phyloP scores from a whole-genome alignment of 2,329 filamentous ascomycete species.

The Sporothrix brunneoviolacea region DNA sequence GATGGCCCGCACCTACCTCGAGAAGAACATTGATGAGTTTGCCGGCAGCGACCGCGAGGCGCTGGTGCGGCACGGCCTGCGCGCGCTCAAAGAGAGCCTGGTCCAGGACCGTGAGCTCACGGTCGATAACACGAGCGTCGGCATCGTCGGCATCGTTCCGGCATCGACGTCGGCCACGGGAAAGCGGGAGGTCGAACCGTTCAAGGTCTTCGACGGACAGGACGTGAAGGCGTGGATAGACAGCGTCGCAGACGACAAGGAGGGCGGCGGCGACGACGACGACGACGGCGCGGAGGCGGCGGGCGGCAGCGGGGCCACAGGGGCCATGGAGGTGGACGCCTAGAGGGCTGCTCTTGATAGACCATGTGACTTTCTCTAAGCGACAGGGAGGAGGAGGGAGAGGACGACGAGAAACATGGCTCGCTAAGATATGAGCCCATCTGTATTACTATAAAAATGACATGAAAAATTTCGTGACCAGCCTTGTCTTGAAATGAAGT shows the following conservation, averaged over 20 bases:
- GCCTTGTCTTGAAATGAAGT: no score
- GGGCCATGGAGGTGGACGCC: constrained; percentile 39
- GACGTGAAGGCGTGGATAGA: constrained; percentile 84
- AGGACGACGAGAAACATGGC: background rate
- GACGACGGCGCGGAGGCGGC: constrained; percentile 33
- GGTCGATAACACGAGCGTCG: constrained; percentile 91
- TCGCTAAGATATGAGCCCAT: background rate
- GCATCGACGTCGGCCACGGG: constrained; percentile 41
- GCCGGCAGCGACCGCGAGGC: constrained; percentile 70
- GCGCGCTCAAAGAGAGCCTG: constrained; percentile 89
- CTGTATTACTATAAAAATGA: constrained; percentile 8
- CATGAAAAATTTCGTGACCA: background rate
- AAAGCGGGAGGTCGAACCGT: constrained; percentile 62
- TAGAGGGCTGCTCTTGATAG: no score
- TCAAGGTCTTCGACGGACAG: constrained; percentile 85
- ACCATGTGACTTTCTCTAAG: no score
- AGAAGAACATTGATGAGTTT: constrained; percentile 84
- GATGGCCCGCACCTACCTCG: constrained; percentile 95
- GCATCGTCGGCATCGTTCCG: constrained; percentile 67
- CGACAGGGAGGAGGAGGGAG: background rate
- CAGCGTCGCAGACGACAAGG: constrained; percentile 52
- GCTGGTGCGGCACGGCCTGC: constrained; percentile 82
- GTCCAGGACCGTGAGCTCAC: constrained; percentile 97
- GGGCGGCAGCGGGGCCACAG: constrained; percentile 21
- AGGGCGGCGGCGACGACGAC: constrained; percentile 39